Percentiles rank a stretch among this genome's conserved stretches.
phyloP scores from a whole-genome alignment of 1,284 basidiomycete species.

The Trichosporon sp. region DNA sequence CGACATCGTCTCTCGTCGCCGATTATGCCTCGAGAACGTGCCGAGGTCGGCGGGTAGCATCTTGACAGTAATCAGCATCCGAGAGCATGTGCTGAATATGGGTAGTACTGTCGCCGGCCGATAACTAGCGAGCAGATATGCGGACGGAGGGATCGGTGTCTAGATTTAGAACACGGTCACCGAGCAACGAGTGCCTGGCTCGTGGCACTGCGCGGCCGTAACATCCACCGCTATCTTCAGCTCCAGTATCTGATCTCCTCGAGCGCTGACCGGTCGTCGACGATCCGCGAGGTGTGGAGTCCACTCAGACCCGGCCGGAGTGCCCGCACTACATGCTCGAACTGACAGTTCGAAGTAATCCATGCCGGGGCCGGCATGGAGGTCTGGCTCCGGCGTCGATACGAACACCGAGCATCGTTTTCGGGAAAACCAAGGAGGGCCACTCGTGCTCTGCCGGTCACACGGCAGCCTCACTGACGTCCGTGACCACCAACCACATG shows the following conservation, averaged over 20 bases:
- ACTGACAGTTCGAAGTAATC: too few relatives aligned
- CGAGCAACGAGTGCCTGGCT: neutral
- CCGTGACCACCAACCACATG: too few relatives aligned
- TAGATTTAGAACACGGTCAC: neutral
- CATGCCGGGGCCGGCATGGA: neutral
- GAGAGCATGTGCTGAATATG: too few relatives aligned
- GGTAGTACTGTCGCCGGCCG: neutral
- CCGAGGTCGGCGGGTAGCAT: neutral
- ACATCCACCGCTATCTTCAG: neutral
- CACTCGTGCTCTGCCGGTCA: too few relatives aligned
- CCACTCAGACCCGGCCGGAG: too few relatives aligned
- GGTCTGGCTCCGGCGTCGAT: neutral
- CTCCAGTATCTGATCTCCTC: too few relatives aligned
- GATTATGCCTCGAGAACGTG: neutral
- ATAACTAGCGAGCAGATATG: neutral
- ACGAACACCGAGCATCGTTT: neutral
- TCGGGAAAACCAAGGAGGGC: neutral
- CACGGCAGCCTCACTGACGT: too few relatives aligned
- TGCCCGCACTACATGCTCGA: too few relatives aligned
- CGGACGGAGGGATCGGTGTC: neutral
- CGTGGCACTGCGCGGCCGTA: neutral
- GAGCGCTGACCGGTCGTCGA: too few relatives aligned
- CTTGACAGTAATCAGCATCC: neutral
- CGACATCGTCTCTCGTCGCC: too few relatives aligned
- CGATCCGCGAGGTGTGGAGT: too few relatives aligned